Base-by-base conservation (phyloP, 2,329 filamentous ascomycete species). In the Mycosphaerella sp. region DNA sequence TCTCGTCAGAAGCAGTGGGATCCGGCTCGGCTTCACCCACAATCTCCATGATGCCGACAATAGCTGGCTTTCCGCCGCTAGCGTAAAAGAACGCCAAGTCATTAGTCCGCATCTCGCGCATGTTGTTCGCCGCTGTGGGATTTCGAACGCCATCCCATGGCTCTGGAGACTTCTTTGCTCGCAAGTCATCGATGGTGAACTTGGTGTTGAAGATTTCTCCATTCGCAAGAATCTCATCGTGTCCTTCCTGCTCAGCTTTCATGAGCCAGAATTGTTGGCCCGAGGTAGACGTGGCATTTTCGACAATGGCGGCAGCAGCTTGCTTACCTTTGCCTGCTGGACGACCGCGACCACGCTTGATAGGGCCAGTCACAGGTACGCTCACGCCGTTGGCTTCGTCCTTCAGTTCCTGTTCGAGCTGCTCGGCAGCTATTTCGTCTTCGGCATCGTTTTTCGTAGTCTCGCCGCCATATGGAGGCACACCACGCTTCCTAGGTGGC, bases 1-100 rank as follows among this genome's bases (percentile, higher is more conserved):
- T 75, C 13, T 80, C 74, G 60, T 93, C 81, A 53, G 87, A 86
- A 2, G 86, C 86, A 18, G 82, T 79, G 63, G 84, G 72, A 63
- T 98, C 93, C 7, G 87, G 79, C 2, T 85, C 84, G 59, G 88
- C 86, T 66, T 95, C 90, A 58, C 81, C 78, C 13, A 94, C 89
- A 56, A 98, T 86, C 63, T 93, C 86, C 57, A 67, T 63, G 48
- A 63, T 62, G n/a, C 63, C 64, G 1, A 85, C 89, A 41, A 97
- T 89, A 2, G 87, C 91, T 0, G 90, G 89, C 67, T 94, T 95
- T 71, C 87, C 93, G 63, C 93, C 95, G 41, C 87, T 95, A 70
- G 96, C 91, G 67, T 97, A 97, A 73, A 98, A 97, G 73, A 98
- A 97, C 21, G 89, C 90, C 28, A 90, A 76, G 65, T 98, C 93